A percentile compares a stretch with the other conserved stretches of the same genome.
Conservation (phyloP, 306 rosid species). For the Quercus ilex region DNA sequence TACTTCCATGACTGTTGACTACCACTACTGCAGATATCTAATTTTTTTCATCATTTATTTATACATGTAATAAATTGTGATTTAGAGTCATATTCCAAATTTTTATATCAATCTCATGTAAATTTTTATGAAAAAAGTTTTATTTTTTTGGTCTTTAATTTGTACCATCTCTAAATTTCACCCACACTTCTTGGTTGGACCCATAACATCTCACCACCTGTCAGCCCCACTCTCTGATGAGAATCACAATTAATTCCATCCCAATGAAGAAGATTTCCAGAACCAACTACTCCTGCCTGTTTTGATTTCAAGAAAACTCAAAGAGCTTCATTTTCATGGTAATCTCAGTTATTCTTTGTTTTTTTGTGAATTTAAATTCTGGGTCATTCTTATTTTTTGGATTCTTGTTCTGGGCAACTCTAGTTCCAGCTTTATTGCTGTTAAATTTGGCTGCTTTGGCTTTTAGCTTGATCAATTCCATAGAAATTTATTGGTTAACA, state of each 20-base stretch:
- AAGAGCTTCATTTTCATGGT: no score
- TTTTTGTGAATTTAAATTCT: neutral
- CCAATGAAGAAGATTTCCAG: neutral
- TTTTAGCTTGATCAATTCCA: neutral
- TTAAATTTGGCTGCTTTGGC: neutral
- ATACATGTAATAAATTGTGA: no score
- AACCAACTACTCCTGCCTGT: neutral
- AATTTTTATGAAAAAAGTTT: no score
- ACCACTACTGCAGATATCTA: no score
- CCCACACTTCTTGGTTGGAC: neutral
- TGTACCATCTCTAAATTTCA: neutral
- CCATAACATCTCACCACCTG: constrained; percentile 10
- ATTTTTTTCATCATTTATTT: no score
- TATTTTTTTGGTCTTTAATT: neutral
- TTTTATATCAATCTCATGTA: no score
- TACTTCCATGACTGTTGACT: no score
- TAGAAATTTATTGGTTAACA: neutral
- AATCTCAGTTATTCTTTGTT: neutral
- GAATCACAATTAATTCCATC: neutral
- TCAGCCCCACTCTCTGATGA: neutral
- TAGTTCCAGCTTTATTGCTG: neutral
- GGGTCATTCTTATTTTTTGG: neutral
- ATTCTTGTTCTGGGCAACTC: constrained; percentile 2
- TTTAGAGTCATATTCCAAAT: no score
- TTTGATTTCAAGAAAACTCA: neutral